Evolutionary conservation across 495 filamentous ascomycete genomes (phyloP), one percentile per base, ranked within the genome.

Genomic region (Usnea hakonensis): DNA sequence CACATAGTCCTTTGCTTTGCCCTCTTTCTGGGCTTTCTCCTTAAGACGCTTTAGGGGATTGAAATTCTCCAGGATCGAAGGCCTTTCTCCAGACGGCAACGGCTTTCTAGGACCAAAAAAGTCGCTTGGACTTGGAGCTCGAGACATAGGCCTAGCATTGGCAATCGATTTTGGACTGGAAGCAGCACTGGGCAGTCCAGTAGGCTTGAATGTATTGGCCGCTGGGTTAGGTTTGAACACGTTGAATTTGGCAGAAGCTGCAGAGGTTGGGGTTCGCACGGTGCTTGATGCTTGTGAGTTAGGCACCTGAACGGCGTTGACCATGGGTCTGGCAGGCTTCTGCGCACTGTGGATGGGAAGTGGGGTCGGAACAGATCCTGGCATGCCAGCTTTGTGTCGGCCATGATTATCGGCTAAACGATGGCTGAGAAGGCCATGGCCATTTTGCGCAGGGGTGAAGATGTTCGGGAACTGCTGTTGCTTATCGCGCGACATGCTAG

Each of bases 181-280:
- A 21, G 82, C 77, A 62, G 77, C 78, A 65, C 83, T 87, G 55
- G 78, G 81, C 64, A 78, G 73, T 41, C 78, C 81, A 65, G 78
- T 81, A n/a, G 90, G 91, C 63, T 82, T 90, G 73, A 96, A 95
- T 0, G 87, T 77, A 50, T 78, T 85, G 5, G 90, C 90, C 43
- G 87, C 85, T 11, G 90, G 84, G 68, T 86, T 92, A 5, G 90
- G 90, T 65, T 86, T 84, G 75, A 96, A 96, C 2, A 89, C 90
- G 66, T 95, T 95, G 75, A 95, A 83, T 71, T 90, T 87, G 32
- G 79, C 79, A 13, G 83, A 81, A 50, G 80, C 75, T 58, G 79
- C 76, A 35, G 79, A 80, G 0, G 74, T 76, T 2, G 80, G 77
- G 13, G 77, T 79, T 37, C 79, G 80, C n/a, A 75, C 57, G 35